These are phyloP conservation scores for Termitomyces sp. DNA, from an alignment of 768 basidiomycete species.

Conservation along the genomic window DNA sequence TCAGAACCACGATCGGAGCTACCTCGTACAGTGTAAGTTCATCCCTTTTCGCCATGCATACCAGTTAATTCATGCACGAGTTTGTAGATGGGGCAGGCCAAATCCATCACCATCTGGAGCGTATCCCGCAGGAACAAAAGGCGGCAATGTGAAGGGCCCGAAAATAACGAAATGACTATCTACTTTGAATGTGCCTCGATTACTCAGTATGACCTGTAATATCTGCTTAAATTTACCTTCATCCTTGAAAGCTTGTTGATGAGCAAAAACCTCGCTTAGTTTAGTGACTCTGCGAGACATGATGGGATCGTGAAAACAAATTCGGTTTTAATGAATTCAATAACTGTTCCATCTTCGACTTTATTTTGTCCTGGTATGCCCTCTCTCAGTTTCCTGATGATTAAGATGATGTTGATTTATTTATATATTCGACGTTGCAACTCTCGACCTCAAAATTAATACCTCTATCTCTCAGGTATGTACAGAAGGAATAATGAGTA, in stretches of 20 bases:
- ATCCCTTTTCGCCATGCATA: neutral
- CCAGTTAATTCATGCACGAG: neutral
- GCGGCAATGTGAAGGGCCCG: neutral
- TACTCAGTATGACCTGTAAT: neutral
- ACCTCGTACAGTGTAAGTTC: neutral
- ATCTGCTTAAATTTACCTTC: neutral
- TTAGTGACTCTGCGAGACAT: too few relatives aligned
- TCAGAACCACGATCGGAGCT: neutral
- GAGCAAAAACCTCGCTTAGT: too few relatives aligned
- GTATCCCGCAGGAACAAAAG: neutral
- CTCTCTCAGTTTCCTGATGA: neutral
- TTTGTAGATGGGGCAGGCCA: neutral
- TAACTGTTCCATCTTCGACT: neutral
- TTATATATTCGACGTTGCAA: neutral
- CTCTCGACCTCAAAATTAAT: neutral
- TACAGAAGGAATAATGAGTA: neutral
- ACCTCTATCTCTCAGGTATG: neutral
- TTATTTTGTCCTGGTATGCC: neutral
- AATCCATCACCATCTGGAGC: neutral
- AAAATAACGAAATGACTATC: neutral
- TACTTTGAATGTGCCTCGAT: neutral
- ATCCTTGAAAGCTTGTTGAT: neutral
- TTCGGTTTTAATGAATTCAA: neutral
- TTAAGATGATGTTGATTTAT: neutral
- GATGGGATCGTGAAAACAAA: too few relatives aligned